These are phyloP conservation scores for Elongisporangium senticosum DNA, from an alignment of 352 stramenopile genomes.

Conservation along the genomic window DNA sequence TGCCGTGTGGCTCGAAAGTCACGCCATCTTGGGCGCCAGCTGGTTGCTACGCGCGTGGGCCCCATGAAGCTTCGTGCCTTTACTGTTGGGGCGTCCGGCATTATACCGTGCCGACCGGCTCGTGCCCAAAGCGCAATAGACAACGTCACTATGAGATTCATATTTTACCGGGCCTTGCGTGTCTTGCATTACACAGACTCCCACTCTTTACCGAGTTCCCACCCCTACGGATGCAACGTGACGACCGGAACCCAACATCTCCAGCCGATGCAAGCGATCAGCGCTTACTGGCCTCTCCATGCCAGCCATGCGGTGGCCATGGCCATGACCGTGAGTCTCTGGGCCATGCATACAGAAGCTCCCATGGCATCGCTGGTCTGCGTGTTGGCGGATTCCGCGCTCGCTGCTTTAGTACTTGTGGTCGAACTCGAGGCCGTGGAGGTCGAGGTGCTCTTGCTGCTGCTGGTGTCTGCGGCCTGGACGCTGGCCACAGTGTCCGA, in stretches of 20 bases:
- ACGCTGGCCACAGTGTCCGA: slow-evolving; percentile 19
- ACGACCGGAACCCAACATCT: not conserved
- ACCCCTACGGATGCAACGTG: not conserved
- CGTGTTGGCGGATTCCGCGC: not conserved
- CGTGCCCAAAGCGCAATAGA: not conserved
- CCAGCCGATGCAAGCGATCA: not conserved
- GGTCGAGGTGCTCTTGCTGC: slow-evolving; percentile 5
- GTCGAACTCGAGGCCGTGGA: not conserved
- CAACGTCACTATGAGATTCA: no score
- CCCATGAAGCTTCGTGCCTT: no score
- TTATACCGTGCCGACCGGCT: not conserved
- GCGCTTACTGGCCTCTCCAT: not conserved
- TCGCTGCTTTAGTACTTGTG: not conserved
- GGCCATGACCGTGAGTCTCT: not conserved
- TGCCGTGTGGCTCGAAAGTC: not conserved
- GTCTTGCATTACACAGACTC: not conserved
- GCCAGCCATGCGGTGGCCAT: not conserved
- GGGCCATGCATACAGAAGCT: not conserved
- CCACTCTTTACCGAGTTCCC: not conserved
- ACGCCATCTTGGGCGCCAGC: no score
- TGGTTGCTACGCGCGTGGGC: no score
- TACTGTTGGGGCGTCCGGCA: not conserved
- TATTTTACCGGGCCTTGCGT: no score
- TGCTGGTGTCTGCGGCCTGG: slow-evolving; percentile 7
- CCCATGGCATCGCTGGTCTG: not conserved